Evolutionary conservation across 225 moss, liverwort and hornwort species (phyloP), one percentile per base, ranked within the genome.

Genomic region (Thuidium tamariscinum): DNA sequence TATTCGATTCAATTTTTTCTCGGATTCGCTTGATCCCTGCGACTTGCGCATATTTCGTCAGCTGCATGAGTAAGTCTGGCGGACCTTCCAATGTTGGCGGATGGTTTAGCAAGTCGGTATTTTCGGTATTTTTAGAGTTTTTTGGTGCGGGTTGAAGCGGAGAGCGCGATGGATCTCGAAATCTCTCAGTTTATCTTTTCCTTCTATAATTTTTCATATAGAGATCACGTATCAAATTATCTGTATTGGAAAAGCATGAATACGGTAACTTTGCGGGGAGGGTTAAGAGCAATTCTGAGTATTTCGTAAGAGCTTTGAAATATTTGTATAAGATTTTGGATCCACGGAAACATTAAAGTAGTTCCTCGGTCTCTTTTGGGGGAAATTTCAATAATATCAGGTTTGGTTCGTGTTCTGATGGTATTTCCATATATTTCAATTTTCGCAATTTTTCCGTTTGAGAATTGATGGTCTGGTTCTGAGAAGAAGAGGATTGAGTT

Each of bases 51-150:
- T 39, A 49, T 61, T 41, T 34, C 15, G 29, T 75, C 80, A 84
- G 68, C 87, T 89, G 67, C 74, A 83, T 83, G 79, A 89, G 85
- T 86, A 77, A 83, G 89, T 60, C 29, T 39, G 64, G 34, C 34
- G 29, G 34, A 34, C 57, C 13, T 74, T 79, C 48, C 46, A 70
- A 54, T 44, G 56, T 48, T 72, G 22, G 32, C 34, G 34, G 81
- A 48, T 77, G 49, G 30, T 41, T 37, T 32, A n/a, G 79, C 34
- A 46, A 34, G 78, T 62, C 69, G 37, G 59, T 30, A 81, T 62
- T 66, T 36, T 26, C 60, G 60, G 27, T 46, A 23, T 9, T 44
- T 65, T 29, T 17, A 41, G 32, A 68, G 39, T 65, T 63, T 37
- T 15, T 55, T 12, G 41, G 54, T 69, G n/a, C 27, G 72, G 39